Percentiles rank a stretch among this genome's conserved stretches.
These are phyloP conservation scores for Morella rubra DNA, from an alignment of 306 rosid species.

Conservation along the genomic window DNA sequence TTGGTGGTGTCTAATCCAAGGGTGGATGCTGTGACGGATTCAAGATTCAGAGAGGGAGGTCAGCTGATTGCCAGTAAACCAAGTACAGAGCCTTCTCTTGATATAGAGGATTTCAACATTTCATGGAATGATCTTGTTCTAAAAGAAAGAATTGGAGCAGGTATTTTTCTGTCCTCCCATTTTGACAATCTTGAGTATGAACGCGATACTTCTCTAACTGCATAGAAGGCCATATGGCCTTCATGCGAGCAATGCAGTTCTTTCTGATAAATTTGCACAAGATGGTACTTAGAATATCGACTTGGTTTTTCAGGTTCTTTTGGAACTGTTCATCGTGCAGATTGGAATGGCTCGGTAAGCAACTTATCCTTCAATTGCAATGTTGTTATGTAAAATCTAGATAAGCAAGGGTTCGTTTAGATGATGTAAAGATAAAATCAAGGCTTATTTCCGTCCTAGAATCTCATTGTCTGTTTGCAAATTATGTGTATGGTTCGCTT, in stretches of 20 bases:
- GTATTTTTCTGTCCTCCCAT: conserved; percentile 35
- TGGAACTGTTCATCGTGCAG: conserved; percentile 98
- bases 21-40: conserved; percentile 42
- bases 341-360: conserved; percentile 98
- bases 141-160: conserved; percentile 95
- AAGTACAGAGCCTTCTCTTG: conserved; percentile 55
- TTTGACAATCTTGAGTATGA: not conserved
- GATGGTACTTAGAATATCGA: conserved; percentile 22
- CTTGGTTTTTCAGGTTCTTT: conserved; percentile 77
- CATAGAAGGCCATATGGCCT: conserved; percentile 9
- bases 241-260: conserved; percentile 31
- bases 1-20: conserved; percentile 40
- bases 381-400: conserved; percentile 11
- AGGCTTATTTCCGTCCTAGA: not conserved
- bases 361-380: conserved; percentile 4
- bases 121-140: conserved; percentile 81
- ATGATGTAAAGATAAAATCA: not conserved
- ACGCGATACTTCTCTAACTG: conserved; percentile 27
- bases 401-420: not conserved
- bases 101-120: conserved; percentile 72
- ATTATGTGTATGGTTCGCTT: not conserved
- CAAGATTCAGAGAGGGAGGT: conserved; percentile 57
- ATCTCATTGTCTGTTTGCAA: conserved; percentile 9
- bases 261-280: conserved; percentile 5
- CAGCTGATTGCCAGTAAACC: conserved; percentile 47